Evolutionary conservation across 73 alveolate species (phyloP), one percentile per base, ranked within the genome.

Genomic region (Paramecium caudatum): DNA sequence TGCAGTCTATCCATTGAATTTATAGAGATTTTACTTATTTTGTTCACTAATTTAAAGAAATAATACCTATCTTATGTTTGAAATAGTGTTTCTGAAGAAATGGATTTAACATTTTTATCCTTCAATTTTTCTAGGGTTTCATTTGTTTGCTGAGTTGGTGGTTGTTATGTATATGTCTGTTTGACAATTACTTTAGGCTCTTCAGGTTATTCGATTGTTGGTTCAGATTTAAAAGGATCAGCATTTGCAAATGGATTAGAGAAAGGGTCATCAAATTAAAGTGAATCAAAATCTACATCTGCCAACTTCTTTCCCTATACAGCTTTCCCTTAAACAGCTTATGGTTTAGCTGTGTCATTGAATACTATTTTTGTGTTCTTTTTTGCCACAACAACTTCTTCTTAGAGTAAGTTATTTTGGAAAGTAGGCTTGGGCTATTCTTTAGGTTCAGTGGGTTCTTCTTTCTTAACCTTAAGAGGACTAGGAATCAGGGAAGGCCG

Each of bases 1-100:
- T 1, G 83, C 83, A 33, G 83, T 65, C 15, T 65, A 65, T n/a
- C 83, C 83, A 65, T 36, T 65, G 48, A 65, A 65, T 65, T 65
- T 65, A 65, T 65, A 33, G 19, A 65, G 27, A 65, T 65, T 65
- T 43, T 65, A n/a, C 34, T 36, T 65, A 65, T 65, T 65, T 33
- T 33, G 17, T 36, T 65, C 83, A 65, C 83, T 65, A 65, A 33
- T 13, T 15, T 25, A 25, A 15, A n/a, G 16, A 3, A 30, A 33
- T 32, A 30, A 32, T 65, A 65, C 83, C n/a, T 65, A 65, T 65
- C 49, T 36, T 65, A 65, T 3, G 30, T 10, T 65, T 65, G 34
- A 21, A 65, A 65, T 65, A 65, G 34, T 0, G 83, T 65, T 10
- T 65, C 83, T 5, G 83, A 65, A 6, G 83, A 65, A 9, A 65